phyloP scores from a whole-genome alignment of 345 rosid species.

The Rhizophora mangle region DNA sequence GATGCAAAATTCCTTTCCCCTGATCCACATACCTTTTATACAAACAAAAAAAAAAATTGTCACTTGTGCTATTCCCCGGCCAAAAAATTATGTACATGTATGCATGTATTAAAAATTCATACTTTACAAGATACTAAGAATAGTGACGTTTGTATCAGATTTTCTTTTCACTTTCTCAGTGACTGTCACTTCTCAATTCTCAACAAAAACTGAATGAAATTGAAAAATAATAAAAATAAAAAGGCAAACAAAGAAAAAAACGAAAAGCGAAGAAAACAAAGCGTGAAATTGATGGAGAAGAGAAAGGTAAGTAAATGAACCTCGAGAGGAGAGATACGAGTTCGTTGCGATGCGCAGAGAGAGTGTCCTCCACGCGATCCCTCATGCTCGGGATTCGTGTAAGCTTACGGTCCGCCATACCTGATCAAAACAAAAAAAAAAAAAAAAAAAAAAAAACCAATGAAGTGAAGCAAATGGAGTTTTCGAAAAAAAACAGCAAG shows the following conservation, averaged over 20 bases:
- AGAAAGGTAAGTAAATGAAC: conserved; percentile 25
- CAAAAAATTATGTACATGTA: neutral
- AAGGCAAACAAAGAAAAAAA: neutral
- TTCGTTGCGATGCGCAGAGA: conserved; percentile 81
- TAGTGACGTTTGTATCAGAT: neutral
- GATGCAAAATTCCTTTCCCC: conserved; percentile 87
- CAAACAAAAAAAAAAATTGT: neutral
- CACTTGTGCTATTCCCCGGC: too few relatives aligned
- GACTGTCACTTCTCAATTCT: neutral
- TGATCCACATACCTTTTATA: conserved; percentile 80
- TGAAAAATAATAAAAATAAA: neutral
- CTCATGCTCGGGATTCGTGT: conserved; percentile 65
- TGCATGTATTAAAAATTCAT: neutral
- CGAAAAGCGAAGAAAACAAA: neutral
- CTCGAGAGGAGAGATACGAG: conserved; percentile 93
- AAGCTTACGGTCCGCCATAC: conserved; percentile 56
- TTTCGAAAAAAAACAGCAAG: neutral
- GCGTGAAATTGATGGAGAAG: neutral
- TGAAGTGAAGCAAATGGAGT: neutral
- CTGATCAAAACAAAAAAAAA: neutral
- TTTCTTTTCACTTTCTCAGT: neutral
- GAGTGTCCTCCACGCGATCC: conserved; percentile 87
- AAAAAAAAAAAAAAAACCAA: neutral
- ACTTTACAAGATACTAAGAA: neutral
- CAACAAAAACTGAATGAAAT: neutral